Conservation (phyloP, 225 moss, liverwort and hornwort genomes). For the Straminergon stramineum region DNA sequence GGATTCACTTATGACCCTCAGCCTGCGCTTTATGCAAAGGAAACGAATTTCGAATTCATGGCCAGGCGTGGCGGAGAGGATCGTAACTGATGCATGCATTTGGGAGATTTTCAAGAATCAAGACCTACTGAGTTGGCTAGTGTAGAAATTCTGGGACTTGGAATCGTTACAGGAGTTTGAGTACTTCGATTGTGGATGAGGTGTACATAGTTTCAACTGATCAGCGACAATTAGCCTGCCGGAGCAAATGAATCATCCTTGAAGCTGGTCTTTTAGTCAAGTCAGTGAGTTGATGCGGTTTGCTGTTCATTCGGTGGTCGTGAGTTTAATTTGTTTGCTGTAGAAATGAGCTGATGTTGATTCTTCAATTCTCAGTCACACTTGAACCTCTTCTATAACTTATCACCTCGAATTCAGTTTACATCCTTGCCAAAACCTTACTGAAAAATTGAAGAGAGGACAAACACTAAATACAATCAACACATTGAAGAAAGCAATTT, state of each 20-base stretch:
- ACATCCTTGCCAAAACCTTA: too few species aligned
- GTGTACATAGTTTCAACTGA: not conserved
- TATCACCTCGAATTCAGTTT: too few species aligned
- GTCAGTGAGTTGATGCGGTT: not conserved
- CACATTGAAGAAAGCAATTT: too few species aligned
- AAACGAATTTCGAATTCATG: not conserved
- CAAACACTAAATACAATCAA: too few species aligned
- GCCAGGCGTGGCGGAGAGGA: constrained; percentile 1
- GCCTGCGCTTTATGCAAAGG: not conserved
- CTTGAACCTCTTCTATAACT: too few species aligned
- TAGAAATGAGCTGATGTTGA: not conserved
- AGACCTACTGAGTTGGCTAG: not conserved
- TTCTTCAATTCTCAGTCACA: too few species aligned
- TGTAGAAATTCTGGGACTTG: not conserved
- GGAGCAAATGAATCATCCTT: not conserved
- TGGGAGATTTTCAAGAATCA: not conserved
- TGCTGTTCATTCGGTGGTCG: too few species aligned
- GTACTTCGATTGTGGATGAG: not conserved
- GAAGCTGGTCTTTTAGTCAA: not conserved
- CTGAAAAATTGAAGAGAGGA: too few species aligned
- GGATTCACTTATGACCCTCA: constrained; percentile 15
- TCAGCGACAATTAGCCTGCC: constrained; percentile 9
- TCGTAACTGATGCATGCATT: constrained; percentile 3
- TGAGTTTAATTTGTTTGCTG: not conserved
- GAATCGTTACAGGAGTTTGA: not conserved